Base-by-base conservation (phyloP, 2,329 filamentous ascomycete species). In the Coniochaeta prunicola region DNA sequence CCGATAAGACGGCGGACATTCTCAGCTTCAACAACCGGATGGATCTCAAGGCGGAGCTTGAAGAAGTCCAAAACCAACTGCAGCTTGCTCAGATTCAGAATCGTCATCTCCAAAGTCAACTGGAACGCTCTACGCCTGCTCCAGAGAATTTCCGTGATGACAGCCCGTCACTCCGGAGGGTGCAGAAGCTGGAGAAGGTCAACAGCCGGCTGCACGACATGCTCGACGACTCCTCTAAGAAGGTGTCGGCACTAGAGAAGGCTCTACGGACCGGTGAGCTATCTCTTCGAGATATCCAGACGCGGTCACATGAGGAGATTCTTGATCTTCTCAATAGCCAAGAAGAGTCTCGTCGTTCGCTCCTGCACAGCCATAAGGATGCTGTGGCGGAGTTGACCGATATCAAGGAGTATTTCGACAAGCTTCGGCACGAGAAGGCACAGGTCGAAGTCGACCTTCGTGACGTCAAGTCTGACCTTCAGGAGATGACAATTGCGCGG, bases 71-170 rank as follows among this genome's bases (percentile, higher is more conserved):
- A 70, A 97, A 96, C 70, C 91, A 96, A 70, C 82, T 97, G 57
- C 93, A 97, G 69, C 85, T 97, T 71, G 87, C 89, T 4, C 89
- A 97, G 72, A 96, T 97, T 91, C 90, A 96, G 66, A 97, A 96
- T 73, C 87, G 90, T 34, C 92, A 97, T 68, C 83, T 97, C 6
- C 90, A 96, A 69, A 92, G 85, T 68, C 92, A 97, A 69, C 77
- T 97, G 45, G 89, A 93, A 40, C 85, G 89, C 53, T 77, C 76
- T 10, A 86, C 84, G 0, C 84, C 87, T 3, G 75, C 75, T 6
- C 81, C 81, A 26, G 87, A 90, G 36, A 84, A 79, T 71, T 70
- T 67, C 31, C 77, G 85, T 59, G 89, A 93, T 42, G 87, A 94
- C 50, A 93, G 87, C 65, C 90, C 91, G 1, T 93, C 91, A 1